Evolutionary conservation across 495 filamentous ascomycete species (phyloP), one percentile per base, ranked within the genome.

Genomic region (Penicillium pulvis): DNA sequence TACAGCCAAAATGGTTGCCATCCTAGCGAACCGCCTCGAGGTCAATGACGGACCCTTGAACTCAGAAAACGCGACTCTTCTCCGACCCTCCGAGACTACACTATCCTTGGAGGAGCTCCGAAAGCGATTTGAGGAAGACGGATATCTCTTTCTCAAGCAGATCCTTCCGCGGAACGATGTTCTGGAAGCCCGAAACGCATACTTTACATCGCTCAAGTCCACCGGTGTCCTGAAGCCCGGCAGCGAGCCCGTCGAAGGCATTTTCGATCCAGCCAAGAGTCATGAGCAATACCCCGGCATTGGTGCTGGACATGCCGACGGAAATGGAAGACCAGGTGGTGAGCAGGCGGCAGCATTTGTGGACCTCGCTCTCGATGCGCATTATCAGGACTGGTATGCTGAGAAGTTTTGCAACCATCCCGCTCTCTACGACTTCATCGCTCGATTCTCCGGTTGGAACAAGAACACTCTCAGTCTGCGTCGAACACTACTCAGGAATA

Each of bases 111-210:
- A 75, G 43, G 76, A 80, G 30, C 69, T 87, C 2, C 79, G 79
- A 30, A 62, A 70, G 35, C 77, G 85, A 17, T 84, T 79, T 51
- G 52, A 83, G n/a, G 57, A 74, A 46, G 83, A 87, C 59, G 83
- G 84, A 17, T 87, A 87, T 62, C 73, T 87, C 43, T 85, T 85
- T 60, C 55, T 88, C 7, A 87, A 87, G 61, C 74, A 76, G 33
- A 61, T 87, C 2, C 66, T 88, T 17, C 84, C 85, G 0, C 82
- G 83, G 2, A 67, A 70, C 4, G 82, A 85, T 51, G 83, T 88
- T 11, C 72, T 86, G 14, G 71, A 75, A 26, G 79, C 81, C 39
- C 77, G 85, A 17, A 67, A 80, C 35, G 60, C 75, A 52, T 89
- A 89, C 67, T 89, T 89, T 66, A 59, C 74, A 19, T 77, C 78